Base-by-base conservation (phyloP, 768 basidiomycete genomes). In the Xerocomellus dryophilus region DNA sequence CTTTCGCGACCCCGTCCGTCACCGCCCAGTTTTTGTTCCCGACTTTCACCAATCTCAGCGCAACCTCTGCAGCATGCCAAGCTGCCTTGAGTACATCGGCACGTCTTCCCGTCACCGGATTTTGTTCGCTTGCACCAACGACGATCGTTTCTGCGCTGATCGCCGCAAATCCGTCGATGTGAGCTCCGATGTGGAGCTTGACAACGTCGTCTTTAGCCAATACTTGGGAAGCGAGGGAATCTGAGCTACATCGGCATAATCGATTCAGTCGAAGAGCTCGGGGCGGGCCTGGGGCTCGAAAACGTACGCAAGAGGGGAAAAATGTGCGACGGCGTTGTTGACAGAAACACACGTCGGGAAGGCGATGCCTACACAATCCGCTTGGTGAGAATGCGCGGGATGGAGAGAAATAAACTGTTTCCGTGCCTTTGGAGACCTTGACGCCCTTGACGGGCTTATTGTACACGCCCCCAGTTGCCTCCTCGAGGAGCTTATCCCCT, bases 141-240 rank as follows among this genome's bases (percentile, higher is more conserved):
- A 97, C 83, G 64, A 98, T 72, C 48, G 96, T 98, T 73, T 99
- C 97, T 32, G 93, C 97, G 67, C 83, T 84, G 71, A 97, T 85
- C 50, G 93, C 85, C 18, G 95, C 94, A 72, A 90, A 98, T 52
- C 97, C 97, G 70, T 98, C 96, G 72, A 99, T 93, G 67, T 99
- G 97, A 18, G 95, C 94, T 43, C 97, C 97, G 56, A 98, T 79
- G 71, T 95, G 92, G 59, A 99, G 75, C 76, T 98, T 98, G 61
- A 98, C 96, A 53, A 99, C 85, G 70, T 99, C 97, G 56, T 85
- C 84, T 59, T 93, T 88, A 25, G 81, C 83, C 60, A 95, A 80
- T 47, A 71, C 80, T 70, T 85, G 84, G 7, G 76, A 74, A 25
- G 88, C 82, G 58, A 82, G 80, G 15, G 85, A 73, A 74, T 93